Evolutionary conservation across 306 rosid species (phyloP).

Genomic region (Biancaea sappan): DNA sequence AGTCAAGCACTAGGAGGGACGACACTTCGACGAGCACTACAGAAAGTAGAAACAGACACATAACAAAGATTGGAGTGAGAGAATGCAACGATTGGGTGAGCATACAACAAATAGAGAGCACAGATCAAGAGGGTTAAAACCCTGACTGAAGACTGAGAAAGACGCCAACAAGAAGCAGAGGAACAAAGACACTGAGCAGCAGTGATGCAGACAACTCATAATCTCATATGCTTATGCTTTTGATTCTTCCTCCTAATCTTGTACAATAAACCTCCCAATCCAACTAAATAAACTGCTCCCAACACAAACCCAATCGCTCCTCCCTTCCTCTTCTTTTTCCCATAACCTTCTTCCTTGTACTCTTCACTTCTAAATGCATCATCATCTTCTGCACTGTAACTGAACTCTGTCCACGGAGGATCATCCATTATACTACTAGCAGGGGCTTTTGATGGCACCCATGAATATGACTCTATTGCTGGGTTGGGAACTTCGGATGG

Average conservation of each 20-base stretch:
- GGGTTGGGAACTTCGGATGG: slow-evolving; percentile 21
- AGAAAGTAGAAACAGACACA: too few relatives aligned
- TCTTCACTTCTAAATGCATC: background rate
- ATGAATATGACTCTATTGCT: background rate
- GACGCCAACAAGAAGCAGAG: too few relatives aligned
- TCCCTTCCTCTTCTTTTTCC: background rate
- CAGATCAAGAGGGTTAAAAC: too few relatives aligned
- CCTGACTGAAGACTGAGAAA: too few relatives aligned
- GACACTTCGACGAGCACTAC: too few relatives aligned
- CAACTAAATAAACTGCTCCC: slow-evolving; percentile 36
- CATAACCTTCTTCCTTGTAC: background rate
- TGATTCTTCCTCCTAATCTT: slow-evolving; percentile 9
- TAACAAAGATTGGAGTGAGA: too few relatives aligned
- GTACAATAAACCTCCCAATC: slow-evolving; percentile 41
- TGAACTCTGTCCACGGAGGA: slow-evolving; percentile 22
- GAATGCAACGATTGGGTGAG: too few relatives aligned
- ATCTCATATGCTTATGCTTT: background rate
- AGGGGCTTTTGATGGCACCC: background rate
- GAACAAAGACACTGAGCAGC: too few relatives aligned
- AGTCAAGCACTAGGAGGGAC: too few relatives aligned
- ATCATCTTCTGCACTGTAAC: slow-evolving; percentile 31
- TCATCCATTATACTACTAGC: background rate
- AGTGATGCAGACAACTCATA: too few relatives aligned
- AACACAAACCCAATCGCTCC: background rate
- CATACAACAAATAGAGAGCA: too few relatives aligned